Conservation (phyloP, 179 eudicot species). For the Nepenthes alata region DNA sequence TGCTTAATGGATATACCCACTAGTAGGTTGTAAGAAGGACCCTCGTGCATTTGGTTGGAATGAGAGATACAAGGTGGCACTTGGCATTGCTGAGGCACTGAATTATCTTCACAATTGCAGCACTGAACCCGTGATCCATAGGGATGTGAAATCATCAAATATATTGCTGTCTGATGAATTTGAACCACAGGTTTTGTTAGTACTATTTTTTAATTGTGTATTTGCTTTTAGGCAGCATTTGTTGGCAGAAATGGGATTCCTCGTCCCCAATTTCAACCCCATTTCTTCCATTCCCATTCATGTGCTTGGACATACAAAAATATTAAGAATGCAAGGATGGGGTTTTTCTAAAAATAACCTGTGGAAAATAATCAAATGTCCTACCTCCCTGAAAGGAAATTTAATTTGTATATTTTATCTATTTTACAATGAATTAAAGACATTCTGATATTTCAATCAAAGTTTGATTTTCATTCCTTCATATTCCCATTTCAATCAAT, state of each 20-base stretch:
- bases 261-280: too few species aligned
- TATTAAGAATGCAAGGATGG: too few species aligned
- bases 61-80: conserved; percentile 55
- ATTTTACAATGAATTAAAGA: too few species aligned
- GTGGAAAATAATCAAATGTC: neutral
- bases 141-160: conserved; percentile 66
- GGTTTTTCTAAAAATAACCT: too few species aligned
- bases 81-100: conserved; percentile 58
- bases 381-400: too few species aligned
- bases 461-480: too few species aligned
- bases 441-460: too few species aligned
- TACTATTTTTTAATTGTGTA: neutral
- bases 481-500: too few species aligned
- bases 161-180: conserved; percentile 48
- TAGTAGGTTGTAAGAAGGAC: conserved; percentile 30
- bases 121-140: conserved; percentile 39
- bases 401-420: too few species aligned
- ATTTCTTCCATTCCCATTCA: too few species aligned
- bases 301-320: too few species aligned
- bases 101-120: conserved; percentile 29
- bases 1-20: neutral
- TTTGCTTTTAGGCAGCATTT: neutral
- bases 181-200: conserved; percentile 42
- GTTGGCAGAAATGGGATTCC: too few species aligned
- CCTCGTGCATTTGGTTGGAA: conserved; percentile 29